phyloP scores from a whole-genome alignment of 2,329 filamentous ascomycete species.

The Fusarium globosum region DNA sequence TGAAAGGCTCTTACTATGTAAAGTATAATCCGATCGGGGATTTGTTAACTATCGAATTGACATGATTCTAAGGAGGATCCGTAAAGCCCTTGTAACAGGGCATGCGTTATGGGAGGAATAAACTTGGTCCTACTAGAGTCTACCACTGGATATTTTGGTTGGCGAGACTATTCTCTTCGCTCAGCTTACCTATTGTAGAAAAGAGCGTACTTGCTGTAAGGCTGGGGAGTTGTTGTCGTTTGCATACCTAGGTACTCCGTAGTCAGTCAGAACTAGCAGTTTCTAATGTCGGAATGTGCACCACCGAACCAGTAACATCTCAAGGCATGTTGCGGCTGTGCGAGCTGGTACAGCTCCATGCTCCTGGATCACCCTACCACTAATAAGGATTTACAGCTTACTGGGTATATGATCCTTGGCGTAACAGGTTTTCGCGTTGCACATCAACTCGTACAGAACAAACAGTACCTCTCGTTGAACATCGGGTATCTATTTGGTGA shows the following conservation, averaged over 20 bases:
- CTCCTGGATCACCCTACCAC: background rate
- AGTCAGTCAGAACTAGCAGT: background rate
- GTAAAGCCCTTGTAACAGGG: background rate
- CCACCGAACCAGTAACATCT: conserved; percentile 7
- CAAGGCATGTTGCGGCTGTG: conserved; percentile 9
- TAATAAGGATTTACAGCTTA: background rate
- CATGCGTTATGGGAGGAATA: background rate
- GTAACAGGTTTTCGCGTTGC: background rate
- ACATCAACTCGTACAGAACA: background rate
- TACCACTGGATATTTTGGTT: conserved; percentile 5
- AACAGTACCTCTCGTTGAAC: background rate
- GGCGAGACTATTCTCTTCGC: conserved; percentile 7
- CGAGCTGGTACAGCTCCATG: conserved; percentile 14
- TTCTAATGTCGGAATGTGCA: background rate
- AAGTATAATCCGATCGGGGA: background rate
- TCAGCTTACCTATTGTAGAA: conserved; percentile 10
- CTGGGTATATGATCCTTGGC: background rate
- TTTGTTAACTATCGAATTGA: background rate
- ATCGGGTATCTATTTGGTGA: background rate
- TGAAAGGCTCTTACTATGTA: background rate
- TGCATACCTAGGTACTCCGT: background rate
- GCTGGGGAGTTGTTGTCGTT: background rate
- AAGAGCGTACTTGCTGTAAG: background rate
- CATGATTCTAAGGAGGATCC: background rate
- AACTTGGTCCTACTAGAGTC: background rate